Conservation (phyloP, 179 eudicot genomes). For the Beta corolliflora region DNA sequence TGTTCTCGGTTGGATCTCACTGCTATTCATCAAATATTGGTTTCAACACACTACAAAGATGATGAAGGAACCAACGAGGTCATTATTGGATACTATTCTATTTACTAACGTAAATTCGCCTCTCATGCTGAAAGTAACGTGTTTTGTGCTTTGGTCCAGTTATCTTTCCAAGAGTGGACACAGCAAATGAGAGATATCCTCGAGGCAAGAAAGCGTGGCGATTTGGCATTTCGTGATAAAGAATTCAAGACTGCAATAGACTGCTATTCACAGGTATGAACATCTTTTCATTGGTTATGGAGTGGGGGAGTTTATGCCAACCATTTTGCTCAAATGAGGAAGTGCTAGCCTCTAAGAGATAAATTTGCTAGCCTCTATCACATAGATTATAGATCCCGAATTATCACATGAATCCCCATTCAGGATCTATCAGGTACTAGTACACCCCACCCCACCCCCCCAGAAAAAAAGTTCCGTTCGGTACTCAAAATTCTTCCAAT, state of each 20-base stretch:
- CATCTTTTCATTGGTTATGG: not conserved
- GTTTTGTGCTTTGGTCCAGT: constrained; percentile 39
- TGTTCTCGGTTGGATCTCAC: constrained; percentile 91
- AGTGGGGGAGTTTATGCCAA: too few species aligned
- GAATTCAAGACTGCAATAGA: constrained; percentile 90
- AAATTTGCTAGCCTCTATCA: too few species aligned
- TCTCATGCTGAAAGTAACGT: not conserved
- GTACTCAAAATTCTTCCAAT: too few species aligned
- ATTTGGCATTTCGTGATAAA: constrained; percentile 89
- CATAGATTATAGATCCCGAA: too few species aligned
- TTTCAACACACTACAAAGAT: constrained; percentile 80
- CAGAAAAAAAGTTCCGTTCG: too few species aligned
- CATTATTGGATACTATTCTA: constrained; percentile 11
- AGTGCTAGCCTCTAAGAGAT: too few species aligned
- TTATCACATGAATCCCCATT: too few species aligned
- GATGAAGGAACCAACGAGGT: constrained; percentile 98
- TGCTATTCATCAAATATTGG: constrained; percentile 87
- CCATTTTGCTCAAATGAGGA: too few species aligned
- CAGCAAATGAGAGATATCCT: constrained; percentile 95
- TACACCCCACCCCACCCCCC: too few species aligned
- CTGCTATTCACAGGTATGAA: constrained; percentile 88
- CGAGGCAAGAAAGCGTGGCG: constrained; percentile 94
- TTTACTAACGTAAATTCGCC: constrained; percentile 12
- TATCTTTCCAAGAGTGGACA: constrained; percentile 99
- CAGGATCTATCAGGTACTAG: too few species aligned